Base-by-base conservation (phyloP, 2,329 filamentous ascomycete species). In the Chaetomiaceae sp. region DNA sequence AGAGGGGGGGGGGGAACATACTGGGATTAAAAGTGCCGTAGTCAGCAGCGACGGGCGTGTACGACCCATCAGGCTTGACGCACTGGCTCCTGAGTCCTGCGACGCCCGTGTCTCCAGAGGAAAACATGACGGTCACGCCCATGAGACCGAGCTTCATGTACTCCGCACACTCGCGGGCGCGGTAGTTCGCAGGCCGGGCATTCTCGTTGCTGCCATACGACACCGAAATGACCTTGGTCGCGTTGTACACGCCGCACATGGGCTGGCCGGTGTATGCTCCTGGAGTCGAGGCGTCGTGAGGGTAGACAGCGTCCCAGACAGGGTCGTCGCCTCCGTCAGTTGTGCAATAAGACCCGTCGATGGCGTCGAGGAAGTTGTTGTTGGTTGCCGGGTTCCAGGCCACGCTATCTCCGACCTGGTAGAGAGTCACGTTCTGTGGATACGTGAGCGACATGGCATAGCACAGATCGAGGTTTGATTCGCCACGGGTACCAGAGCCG, bases 101-200 rank as follows among this genome's bases (percentile, higher is more conserved):
- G 13, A 37, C 54, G 36, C 56, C 57, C 18, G 36, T 55, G 62
- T 79, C 76, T n/a, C 76, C 77, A 3, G 71, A 74, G 1, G 76
- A 75, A 58, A 75, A 78, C 30, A 81, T 54, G 14, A 82, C 66
- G 1, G 74, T 73, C 10, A 78, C 70, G 18, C 77, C 78, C 60
- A 73, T 73, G 33, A 80, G 71, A 16, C 74, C 77, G 2, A 81
- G 72, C 67, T 82, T 81, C 73, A 80, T 73, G 64, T 77, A 81
- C 67, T 81, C 77, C 51, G 70, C 66, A 62, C 78, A 81, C 64
- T 82, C 78, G 3, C 79, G 69, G 44, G 69, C 59, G 55, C 76
- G 72, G 61, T 81, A 82, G 52, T 66, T 67, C 5, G 69, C 66
- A 1, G 75, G 72, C 7, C 77, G 66, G 46, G 75, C 73, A n/a